These are phyloP conservation scores for Irpex sp. DNA, from an alignment of 1,284 basidiomycete species.

Conservation along the genomic window DNA sequence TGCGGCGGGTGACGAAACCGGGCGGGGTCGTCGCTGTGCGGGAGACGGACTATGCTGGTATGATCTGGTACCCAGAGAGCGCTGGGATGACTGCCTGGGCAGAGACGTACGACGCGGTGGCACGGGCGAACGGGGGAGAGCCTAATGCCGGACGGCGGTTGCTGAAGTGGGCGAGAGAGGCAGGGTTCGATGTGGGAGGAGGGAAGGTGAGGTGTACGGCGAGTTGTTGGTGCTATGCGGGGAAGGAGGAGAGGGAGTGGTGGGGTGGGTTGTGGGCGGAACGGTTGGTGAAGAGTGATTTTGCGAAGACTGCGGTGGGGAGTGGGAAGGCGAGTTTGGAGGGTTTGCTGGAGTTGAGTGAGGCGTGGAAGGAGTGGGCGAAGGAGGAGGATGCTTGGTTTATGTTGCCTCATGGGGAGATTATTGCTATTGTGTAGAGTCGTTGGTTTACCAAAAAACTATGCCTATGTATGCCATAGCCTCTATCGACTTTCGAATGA, in stretches of 20 bases:
- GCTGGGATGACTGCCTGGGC: conserved; percentile 24
- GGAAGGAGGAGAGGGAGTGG: conserved; percentile 31
- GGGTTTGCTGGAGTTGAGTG: conserved; percentile 22
- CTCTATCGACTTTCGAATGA: too few species aligned
- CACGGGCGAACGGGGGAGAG: conserved; percentile 27
- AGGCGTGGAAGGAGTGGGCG: conserved; percentile 30
- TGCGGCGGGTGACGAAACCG: conserved; percentile 38
- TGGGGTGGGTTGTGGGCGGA: conserved; percentile 34
- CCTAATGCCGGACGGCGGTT: conserved; percentile 28
- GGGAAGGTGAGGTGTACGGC: conserved; percentile 23
- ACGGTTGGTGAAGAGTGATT: conserved; percentile 27
- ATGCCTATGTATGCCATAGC: too few species aligned
- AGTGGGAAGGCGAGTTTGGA: conserved; percentile 24
- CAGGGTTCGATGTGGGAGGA: conserved; percentile 22
- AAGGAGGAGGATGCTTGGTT: conserved; percentile 33
- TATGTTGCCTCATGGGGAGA: conserved; percentile 31
- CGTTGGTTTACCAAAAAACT: too few species aligned
- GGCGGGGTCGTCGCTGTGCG: conserved; percentile 41
- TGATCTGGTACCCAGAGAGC: conserved; percentile 31
- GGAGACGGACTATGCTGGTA: conserved; percentile 30
- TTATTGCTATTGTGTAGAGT: conserved; percentile 12
- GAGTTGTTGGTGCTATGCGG: conserved; percentile 33
- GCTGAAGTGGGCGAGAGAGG: conserved; percentile 28
- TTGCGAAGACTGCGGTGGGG: conserved; percentile 26
- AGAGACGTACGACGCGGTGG: conserved; percentile 22